Conservation (phyloP, 2,329 filamentous ascomycete genomes). For the Endoconidiophora laricicola region DNA sequence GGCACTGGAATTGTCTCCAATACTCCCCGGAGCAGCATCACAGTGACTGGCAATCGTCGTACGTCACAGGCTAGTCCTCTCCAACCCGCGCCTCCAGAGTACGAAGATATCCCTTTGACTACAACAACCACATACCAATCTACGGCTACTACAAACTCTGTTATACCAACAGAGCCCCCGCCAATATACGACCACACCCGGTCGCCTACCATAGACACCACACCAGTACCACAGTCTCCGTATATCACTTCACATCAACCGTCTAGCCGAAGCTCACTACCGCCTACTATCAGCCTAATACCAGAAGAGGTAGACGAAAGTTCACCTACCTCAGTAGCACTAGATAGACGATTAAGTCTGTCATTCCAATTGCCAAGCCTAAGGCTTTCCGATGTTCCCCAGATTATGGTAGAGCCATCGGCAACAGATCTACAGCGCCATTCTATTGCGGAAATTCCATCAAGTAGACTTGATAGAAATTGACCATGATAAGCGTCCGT, state of each 20-base stretch:
- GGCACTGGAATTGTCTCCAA: neutral
- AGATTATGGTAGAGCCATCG: constrained; percentile 43
- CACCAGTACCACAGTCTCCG: too few relatives aligned
- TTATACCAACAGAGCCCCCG: constrained; percentile 28
- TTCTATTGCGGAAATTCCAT: constrained; percentile 5
- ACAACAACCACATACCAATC: constrained; percentile 13
- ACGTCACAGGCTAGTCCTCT: constrained; percentile 1
- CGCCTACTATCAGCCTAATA: too few relatives aligned
- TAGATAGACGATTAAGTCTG: too few relatives aligned
- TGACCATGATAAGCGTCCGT: neutral
- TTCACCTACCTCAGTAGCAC: too few relatives aligned
- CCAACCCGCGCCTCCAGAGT: constrained; percentile 6
- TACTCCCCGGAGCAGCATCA: constrained; percentile 7
- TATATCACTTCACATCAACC: too few relatives aligned
- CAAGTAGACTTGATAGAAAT: neutral
- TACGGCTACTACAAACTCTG: constrained; percentile 13
- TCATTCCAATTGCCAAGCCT: constrained; percentile 33
- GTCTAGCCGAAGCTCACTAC: too few relatives aligned
- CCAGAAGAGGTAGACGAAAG: too few relatives aligned
- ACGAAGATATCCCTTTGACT: constrained; percentile 14
- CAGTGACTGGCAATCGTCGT: constrained; percentile 2
- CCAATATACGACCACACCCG: constrained; percentile 34
- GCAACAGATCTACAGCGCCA: constrained; percentile 17
- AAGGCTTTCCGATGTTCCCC: constrained; percentile 31
- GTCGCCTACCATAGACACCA: too few relatives aligned